Evolutionary conservation across 2,329 filamentous ascomycete species (phyloP), one percentile per base, ranked within the genome.

Genomic region (Aspergillus ruber): DNA sequence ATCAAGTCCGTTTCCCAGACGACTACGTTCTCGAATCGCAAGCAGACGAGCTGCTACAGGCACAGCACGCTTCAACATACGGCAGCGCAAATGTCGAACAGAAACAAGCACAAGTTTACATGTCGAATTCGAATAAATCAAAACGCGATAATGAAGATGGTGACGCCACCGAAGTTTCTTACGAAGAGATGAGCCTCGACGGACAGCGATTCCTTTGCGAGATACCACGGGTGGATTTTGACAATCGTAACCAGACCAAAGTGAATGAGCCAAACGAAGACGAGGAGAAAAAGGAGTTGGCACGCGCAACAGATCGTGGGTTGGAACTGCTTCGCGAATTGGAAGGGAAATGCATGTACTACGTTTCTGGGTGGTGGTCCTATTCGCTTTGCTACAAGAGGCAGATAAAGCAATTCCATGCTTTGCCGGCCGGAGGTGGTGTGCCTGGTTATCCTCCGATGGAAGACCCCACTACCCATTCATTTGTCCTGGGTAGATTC

Each of bases 361-460:
- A 82, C 65, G 72, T 90, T 55, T 86, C 83, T 1, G 90, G 90
- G 0, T 96, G 90, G 90, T 96, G 90, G 90, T 93, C 86, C 62
- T 96, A 96, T 70, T 86, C 85, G 58, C 95, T 95, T 68, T 96
- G 90, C 75, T 93, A 95, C 71, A 88, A 88, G 63, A 79, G 84
- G 52, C 83, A 91, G 53, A 84, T 96, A 52, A 86, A 88, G 60
- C 90, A 96, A 68, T 96, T 94, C 69, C 90, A 96, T 66, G 88
- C 89, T 40, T 72, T 91, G 50, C 80, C 88, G 1, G 82, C 82
- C 2, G 78, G 81, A 40, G 82, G 83, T 50, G 83, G 84, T 3
- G 80, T 86, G 9, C 79, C 81, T 1, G 69, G 74, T 23, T 84
- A 81, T 55, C 85, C 88, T 20, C 90, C 90, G 0, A 77, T 84